Evolutionary conservation across 495 filamentous ascomycete species (phyloP).

Genomic region (Neurospora hispaniola): DNA sequence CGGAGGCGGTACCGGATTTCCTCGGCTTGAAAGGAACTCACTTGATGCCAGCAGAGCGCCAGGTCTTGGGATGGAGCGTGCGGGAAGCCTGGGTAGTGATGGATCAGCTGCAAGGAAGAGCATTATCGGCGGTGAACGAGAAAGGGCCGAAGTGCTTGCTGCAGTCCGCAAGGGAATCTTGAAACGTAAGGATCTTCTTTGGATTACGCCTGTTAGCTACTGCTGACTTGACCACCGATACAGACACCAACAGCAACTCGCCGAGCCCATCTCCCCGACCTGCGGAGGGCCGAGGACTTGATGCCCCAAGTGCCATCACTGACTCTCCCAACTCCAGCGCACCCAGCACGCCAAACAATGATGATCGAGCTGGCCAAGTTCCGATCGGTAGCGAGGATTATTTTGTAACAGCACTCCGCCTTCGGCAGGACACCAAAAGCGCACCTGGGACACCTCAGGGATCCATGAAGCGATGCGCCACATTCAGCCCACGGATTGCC

Average conservation of each 20-base stretch:
- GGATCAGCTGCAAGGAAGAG: constrained; percentile 64
- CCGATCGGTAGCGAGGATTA: constrained; percentile 78
- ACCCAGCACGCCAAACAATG: constrained; percentile 72
- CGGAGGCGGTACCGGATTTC: constrained; percentile 73
- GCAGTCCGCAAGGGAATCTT: constrained; percentile 89
- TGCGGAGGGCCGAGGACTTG: constrained; percentile 41
- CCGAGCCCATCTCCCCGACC: constrained; percentile 51
- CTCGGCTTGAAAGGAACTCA: constrained; percentile 75
- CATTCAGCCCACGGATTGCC: constrained; percentile 85
- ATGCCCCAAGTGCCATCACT: constrained; percentile 43
- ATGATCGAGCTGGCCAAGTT: constrained; percentile 53
- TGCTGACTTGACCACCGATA: constrained; percentile 1
- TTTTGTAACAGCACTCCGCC: constrained; percentile 64
- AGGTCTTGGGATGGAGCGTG: constrained; percentile 32
- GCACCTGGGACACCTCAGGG: constrained; percentile 65
- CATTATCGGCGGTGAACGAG: constrained; percentile 81
- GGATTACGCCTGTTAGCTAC: not conserved
- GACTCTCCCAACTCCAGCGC: constrained; percentile 76
- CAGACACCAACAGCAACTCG: constrained; percentile 44
- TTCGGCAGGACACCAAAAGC: constrained; percentile 60
- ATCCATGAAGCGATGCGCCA: constrained; percentile 59
- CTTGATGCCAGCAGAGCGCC: constrained; percentile 45
- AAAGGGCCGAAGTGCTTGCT: constrained; percentile 82
- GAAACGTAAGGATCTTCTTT: constrained; percentile 58
- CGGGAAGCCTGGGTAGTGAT: constrained; percentile 45